Base-by-base conservation (phyloP, 345 rosid genomes). In the Salix dunnii region DNA sequence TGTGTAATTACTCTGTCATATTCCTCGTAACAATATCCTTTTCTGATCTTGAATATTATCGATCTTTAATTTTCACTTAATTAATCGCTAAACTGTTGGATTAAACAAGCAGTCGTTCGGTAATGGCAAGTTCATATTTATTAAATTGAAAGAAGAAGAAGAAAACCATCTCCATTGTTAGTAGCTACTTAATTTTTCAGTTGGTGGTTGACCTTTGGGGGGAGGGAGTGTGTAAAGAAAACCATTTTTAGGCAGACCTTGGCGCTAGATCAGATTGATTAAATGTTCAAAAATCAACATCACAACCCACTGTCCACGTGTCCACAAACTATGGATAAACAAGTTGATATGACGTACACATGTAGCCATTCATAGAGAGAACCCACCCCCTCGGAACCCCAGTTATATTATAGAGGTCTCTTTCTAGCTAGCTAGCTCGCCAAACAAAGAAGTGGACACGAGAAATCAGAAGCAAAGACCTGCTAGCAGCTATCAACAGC, bases 281-380 rank as follows among this genome's bases (percentile, higher is more conserved):
- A 40, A 66, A 49, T n/a, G n/a, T 31, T 48, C 4, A 40, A 31
- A 51, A 42, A 85, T 82, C 82, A 72, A 82, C 84, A 81, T 38
- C 65, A 67, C 23, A 66, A 21, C 61, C 55, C 4, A 40, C 64
- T 6, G 3, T 72, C 88, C 86, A 88, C 86, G 88, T 76, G 83
- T 84, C 80, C 53, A 51, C 4, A 48, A 53, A 43, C 33, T 17
- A 78, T 53, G 38, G 71, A 72, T 70, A 31, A 40, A n/a, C 63
- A n/a, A 23, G 43, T 61, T 35, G 84, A 74, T 76, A 80, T 62
- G 86, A 81, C 83, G 80, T 65, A 83, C 84, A 74, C 89, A 84
- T 79, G 91, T 83, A 86, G 77, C 48, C 67, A 78, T 28, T 69
- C 70, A 36, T 55, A 55, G 13, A n/a, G 62, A 55, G 13, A 55